Percentiles rank a stretch among this genome's conserved stretches.
These are phyloP conservation scores for Oropetium thomaeum DNA, from an alignment of 176 grass and related monocot species.

Conservation along the genomic window DNA sequence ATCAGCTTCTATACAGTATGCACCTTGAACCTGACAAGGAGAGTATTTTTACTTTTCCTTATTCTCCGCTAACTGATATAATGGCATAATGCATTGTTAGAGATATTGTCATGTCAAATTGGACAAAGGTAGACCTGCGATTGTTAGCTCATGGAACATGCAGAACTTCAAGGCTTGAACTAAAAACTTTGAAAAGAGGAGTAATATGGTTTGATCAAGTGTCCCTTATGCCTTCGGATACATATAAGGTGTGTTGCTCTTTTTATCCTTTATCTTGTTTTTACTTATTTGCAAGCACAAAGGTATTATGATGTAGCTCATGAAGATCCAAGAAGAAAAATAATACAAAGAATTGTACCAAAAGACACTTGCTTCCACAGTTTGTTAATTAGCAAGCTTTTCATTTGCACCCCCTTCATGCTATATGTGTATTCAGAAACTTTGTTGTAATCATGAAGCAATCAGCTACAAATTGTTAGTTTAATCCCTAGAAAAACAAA, in stretches of 20 bases:
- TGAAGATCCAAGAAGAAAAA: no score
- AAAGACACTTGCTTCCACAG: background rate
- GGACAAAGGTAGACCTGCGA: slow-evolving; percentile 35
- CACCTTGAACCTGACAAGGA: background rate
- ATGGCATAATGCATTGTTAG: slow-evolving; percentile 1
- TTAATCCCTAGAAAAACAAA: no score
- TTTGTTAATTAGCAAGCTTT: background rate
- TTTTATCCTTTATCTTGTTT: background rate
- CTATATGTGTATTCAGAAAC: background rate
- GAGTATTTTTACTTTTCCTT: background rate
- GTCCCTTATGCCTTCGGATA: slow-evolving; percentile 49
- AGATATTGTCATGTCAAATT: background rate
- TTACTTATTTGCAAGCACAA: background rate
- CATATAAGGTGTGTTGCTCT: slow-evolving; percentile 38
- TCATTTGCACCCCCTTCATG: background rate
- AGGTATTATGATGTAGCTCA: background rate
- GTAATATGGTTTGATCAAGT: slow-evolving; percentile 56
- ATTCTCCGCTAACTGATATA: background rate
- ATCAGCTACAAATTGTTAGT: no score
- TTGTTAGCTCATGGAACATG: slow-evolving; percentile 36
- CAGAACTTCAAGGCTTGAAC: slow-evolving; percentile 42
- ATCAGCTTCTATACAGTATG: slow-evolving; percentile 17
- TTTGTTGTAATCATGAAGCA: background rate
- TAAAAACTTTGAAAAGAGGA: slow-evolving; percentile 39
- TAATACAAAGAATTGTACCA: background rate